A percentile compares a stretch with the other conserved stretches of the same genome.
Evolutionary conservation across 441 rosid genomes (phyloP).

Genomic region (Flueggea neowawraea): DNA sequence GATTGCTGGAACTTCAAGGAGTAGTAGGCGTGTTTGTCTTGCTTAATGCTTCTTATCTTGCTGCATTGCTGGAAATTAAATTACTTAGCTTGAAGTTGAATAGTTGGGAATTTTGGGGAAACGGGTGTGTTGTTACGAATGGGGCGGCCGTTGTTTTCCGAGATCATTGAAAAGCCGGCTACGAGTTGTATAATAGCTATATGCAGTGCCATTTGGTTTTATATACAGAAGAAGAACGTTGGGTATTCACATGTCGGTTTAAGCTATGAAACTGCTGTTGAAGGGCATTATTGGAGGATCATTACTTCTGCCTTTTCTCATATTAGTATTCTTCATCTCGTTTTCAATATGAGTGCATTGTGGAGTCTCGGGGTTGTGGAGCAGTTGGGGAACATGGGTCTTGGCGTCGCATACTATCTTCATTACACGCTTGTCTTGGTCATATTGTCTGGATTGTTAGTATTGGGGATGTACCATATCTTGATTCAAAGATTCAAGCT

Average conservation of each 20-base stretch:
- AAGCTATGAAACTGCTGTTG: slow-evolving; percentile 74
- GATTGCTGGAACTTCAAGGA: slow-evolving; percentile 1
- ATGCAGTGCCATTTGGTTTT: slow-evolving; percentile 76
- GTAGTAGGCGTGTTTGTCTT: neutral
- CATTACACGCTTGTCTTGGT: slow-evolving; percentile 85
- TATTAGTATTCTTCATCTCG: slow-evolving; percentile 86
- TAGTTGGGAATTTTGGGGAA: neutral
- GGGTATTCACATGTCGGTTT: slow-evolving; percentile 91
- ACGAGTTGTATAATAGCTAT: slow-evolving; percentile 75
- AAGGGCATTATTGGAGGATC: slow-evolving; percentile 94
- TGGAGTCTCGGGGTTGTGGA: slow-evolving; percentile 97
- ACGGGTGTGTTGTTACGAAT: slow-evolving; percentile 23
- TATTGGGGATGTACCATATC: slow-evolving; percentile 71
- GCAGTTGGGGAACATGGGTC: slow-evolving; percentile 64
- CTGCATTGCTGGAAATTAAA: slow-evolving; percentile 2
- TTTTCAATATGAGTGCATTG: slow-evolving; percentile 93
- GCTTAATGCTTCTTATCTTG: slow-evolving; percentile 2
- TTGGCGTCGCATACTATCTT: slow-evolving; percentile 80
- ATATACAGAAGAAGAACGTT: slow-evolving; percentile 86
- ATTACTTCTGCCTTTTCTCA: slow-evolving; percentile 94
- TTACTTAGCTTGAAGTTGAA: slow-evolving; percentile 9
- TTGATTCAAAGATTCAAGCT: slow-evolving; percentile 69
- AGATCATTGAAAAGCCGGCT: slow-evolving; percentile 86
- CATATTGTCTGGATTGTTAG: slow-evolving; percentile 67
- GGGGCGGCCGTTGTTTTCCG: slow-evolving; percentile 87